Conservation (phyloP, 129 eudicot genomes). For the Lonicera japonica region DNA sequence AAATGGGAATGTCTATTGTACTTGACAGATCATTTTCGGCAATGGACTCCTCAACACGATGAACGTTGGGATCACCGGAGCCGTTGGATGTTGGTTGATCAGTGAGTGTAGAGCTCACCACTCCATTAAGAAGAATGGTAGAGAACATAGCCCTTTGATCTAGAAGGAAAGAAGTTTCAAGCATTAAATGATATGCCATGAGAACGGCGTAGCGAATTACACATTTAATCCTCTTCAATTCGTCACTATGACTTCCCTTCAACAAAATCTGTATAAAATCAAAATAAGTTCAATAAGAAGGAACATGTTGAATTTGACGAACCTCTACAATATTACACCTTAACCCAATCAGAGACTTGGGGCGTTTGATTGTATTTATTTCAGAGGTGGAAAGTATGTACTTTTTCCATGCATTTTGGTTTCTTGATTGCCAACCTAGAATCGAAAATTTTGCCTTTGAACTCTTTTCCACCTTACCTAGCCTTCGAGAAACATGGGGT, state of each 20-base stretch:
- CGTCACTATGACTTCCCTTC: conserved; percentile 72
- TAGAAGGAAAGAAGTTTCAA: conserved; percentile 77
- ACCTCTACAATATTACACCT: no score
- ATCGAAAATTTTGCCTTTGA: no score
- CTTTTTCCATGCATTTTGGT: no score
- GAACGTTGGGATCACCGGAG: conserved; percentile 14
- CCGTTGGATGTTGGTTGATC: conserved; percentile 15
- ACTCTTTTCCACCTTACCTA: no score
- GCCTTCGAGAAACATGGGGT: no score
- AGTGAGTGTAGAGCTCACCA: conserved; percentile 11
- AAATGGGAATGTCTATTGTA: conserved; percentile 39
- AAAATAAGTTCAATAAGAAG: neutral
- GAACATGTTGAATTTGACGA: neutral
- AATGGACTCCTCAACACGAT: conserved; percentile 19
- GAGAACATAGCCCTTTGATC: conserved; percentile 88
- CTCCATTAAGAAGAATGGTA: conserved; percentile 18
- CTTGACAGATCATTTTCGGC: conserved; percentile 19
- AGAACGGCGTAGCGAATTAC: conserved; percentile 78
- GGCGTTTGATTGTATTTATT: no score
- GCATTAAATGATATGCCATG: conserved; percentile 85
- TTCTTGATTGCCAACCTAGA: no score
- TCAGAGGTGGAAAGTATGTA: no score
- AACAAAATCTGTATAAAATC: conserved; percentile 63
- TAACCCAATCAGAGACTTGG: no score
- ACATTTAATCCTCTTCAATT: conserved; percentile 67